phyloP scores from a whole-genome alignment of 2,329 filamentous ascomycete species.

The Talaromyces sp. region DNA sequence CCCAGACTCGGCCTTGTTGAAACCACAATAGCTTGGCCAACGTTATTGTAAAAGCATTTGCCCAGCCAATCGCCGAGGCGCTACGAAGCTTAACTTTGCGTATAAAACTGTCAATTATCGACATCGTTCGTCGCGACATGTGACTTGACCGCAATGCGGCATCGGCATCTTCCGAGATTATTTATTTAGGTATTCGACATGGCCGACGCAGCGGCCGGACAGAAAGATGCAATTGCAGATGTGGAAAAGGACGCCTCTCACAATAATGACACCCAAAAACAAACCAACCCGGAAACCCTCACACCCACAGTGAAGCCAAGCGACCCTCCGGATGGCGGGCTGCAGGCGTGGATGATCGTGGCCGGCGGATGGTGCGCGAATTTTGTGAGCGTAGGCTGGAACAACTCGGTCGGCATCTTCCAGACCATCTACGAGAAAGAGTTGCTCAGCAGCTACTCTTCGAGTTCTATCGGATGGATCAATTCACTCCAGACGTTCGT shows the following conservation, averaged over 20 bases:
- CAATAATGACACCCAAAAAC: background rate
- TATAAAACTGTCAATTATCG: background rate
- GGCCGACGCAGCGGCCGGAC: background rate
- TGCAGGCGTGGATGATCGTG: background rate
- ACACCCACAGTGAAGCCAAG: background rate
- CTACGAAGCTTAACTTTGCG: background rate
- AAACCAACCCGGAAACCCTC: background rate
- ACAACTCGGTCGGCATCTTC: conserved; percentile 47
- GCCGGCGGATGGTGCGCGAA: background rate
- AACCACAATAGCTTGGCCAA: background rate
- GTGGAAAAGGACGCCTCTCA: background rate
- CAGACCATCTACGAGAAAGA: conserved; percentile 47
- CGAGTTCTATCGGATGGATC: conserved; percentile 48
- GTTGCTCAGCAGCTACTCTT: conserved; percentile 33
- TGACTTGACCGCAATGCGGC: background rate
- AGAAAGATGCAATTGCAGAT: background rate
- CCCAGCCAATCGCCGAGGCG: background rate
- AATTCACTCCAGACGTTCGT: conserved; percentile 47
- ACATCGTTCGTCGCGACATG: background rate
- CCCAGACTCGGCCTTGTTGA: background rate
- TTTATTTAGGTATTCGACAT: background rate
- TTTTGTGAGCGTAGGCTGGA: background rate
- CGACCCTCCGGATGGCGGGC: background rate
- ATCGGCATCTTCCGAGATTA: background rate
- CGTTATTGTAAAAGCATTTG: too few species aligned